Percentiles rank a stretch among this genome's conserved stretches.
Conservation (phyloP, 495 filamentous ascomycete species). For the Penicillium silybi region DNA sequence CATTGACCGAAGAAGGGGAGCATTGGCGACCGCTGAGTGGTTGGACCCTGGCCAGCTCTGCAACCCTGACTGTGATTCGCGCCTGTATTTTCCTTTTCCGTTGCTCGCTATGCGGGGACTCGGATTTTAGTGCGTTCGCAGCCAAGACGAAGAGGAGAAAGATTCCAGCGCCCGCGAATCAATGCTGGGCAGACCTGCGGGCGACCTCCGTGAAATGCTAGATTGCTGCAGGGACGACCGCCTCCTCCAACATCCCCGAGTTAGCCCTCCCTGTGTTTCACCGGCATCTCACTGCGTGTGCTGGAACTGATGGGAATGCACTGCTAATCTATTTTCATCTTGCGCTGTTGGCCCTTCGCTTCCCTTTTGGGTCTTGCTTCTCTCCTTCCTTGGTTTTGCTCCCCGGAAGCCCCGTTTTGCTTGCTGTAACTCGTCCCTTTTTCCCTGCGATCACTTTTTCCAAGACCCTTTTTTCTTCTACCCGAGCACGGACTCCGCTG, state of each 20-base stretch:
- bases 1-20: not conserved
- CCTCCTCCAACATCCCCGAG: constrained; percentile 5
- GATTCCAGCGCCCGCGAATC: constrained; percentile 8
- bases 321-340: not conserved
- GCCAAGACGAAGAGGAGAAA: constrained; percentile 11
- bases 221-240: not conserved
- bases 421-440: not conserved
- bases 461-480: constrained; percentile 11
- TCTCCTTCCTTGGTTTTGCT: not conserved
- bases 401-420: not conserved
- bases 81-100: constrained; percentile 9
- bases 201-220: constrained; percentile 3
- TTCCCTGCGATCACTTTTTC: constrained; percentile 1
- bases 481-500: constrained; percentile 3
- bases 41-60: constrained; percentile 16
- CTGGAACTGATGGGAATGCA: constrained; percentile 5
- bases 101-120: constrained; percentile 17
- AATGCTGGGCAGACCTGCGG: constrained; percentile 2
- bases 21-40: constrained; percentile 3
- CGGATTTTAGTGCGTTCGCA: constrained; percentile 7
- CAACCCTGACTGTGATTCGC: constrained; percentile 20
- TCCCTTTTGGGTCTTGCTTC: not conserved
- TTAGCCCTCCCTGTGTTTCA: constrained; percentile 9
- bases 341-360: not conserved
- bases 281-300: constrained; percentile 8